Evolutionary conservation across 192 early-diverging fungal species (phyloP).

Genomic region (Gigaspora rosea): DNA sequence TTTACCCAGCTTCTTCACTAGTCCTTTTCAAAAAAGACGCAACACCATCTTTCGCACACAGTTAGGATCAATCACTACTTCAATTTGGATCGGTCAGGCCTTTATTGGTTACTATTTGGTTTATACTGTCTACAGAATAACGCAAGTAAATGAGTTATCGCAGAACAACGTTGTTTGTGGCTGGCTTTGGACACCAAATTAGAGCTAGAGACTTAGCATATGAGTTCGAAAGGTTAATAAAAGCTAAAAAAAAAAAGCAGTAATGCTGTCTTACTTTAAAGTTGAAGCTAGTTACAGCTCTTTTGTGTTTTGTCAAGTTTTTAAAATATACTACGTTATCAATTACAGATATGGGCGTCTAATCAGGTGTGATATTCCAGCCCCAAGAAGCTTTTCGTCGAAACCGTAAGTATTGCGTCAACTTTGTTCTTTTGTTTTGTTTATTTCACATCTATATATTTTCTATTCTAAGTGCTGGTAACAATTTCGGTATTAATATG

Average conservation of each 20-base stretch:
- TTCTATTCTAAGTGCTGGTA: neutral
- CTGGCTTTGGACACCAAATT: constrained; percentile 75
- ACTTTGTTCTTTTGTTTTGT: neutral
- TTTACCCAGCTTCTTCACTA: too few species aligned
- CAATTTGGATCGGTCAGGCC: too few species aligned
- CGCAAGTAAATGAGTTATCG: constrained; percentile 17
- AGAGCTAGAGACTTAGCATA: constrained; percentile 92
- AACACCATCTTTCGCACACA: too few species aligned
- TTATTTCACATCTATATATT: constrained; percentile 3
- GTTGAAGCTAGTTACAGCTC: neutral
- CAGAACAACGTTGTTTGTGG: constrained; percentile 77
- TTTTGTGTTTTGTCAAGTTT: neutral
- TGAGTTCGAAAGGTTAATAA: constrained; percentile 87
- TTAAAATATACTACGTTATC: neutral
- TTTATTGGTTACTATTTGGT: too few species aligned
- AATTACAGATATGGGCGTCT: constrained; percentile 74
- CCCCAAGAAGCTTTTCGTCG: constrained; percentile 58
- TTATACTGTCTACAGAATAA: neutral
- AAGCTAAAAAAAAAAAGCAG: neutral
- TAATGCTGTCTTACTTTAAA: neutral
- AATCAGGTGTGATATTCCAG: constrained; percentile 87
- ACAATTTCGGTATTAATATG: neutral
- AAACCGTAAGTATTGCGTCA: constrained; percentile 65
- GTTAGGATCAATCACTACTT: too few species aligned
- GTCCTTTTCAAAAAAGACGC: too few species aligned